Evolutionary conservation across 352 stramenopile species (phyloP).

Genomic region (Globisporangium middletonii): DNA sequence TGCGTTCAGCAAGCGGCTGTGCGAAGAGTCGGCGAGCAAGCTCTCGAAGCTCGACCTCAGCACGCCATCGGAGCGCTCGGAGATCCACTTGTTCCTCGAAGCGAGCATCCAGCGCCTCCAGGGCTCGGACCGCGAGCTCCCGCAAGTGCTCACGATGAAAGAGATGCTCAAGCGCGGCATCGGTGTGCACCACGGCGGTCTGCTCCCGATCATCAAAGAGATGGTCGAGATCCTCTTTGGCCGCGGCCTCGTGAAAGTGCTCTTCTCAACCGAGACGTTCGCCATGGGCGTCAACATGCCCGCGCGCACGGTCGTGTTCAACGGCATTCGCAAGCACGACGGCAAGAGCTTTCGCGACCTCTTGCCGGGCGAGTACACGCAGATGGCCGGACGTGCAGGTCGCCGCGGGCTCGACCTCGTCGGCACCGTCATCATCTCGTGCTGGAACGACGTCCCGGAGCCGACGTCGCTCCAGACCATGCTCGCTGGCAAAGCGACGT

Average conservation of each 20-base stretch:
- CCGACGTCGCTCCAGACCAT: slow-evolving; percentile 90
- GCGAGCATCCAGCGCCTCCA: slow-evolving; percentile 70
- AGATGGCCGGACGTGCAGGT: slow-evolving; percentile 98
- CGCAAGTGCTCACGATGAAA: slow-evolving; percentile 97
- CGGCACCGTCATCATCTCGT: slow-evolving; percentile 97
- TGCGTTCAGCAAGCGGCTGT: slow-evolving; percentile 83
- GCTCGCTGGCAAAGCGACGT: slow-evolving; percentile 93
- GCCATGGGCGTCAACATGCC: slow-evolving; percentile 99
- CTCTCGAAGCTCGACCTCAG: slow-evolving; percentile 71
- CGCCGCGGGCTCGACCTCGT: slow-evolving; percentile 95
- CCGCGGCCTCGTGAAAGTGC: slow-evolving; percentile 94
- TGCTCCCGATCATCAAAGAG: slow-evolving; percentile 99
- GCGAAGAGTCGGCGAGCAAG: slow-evolving; percentile 76
- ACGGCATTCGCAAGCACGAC: slow-evolving; percentile 97
- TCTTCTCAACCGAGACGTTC: slow-evolving; percentile 99
- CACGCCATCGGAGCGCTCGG: slow-evolving; percentile 61
- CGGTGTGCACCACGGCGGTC: slow-evolving; percentile 94
- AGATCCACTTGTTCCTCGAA: slow-evolving; percentile 83
- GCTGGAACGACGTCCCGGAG: slow-evolving; percentile 97
- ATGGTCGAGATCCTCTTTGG: slow-evolving; percentile 99
- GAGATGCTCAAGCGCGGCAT: slow-evolving; percentile 96
- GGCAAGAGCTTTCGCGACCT: slow-evolving; percentile 90
- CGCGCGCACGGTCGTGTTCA: slow-evolving; percentile 96
- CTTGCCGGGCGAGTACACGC: slow-evolving; percentile 84
- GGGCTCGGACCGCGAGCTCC: slow-evolving; percentile 96